Base-by-base conservation (phyloP, 768 basidiomycete genomes). In the Floccularia luteovirens region DNA sequence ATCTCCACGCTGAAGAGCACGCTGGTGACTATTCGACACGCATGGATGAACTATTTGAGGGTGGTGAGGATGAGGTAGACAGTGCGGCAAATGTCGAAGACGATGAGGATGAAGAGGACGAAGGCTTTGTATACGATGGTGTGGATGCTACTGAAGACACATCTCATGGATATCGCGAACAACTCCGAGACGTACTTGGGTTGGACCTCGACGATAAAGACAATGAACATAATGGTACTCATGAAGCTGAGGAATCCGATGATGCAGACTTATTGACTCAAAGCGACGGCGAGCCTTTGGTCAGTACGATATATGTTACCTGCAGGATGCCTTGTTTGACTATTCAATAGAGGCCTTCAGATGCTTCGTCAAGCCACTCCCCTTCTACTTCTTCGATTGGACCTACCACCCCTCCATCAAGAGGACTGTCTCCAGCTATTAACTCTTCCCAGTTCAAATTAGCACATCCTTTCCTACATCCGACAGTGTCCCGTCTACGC, bases 401-500 rank as follows among this genome's bases (percentile, higher is more conserved):
- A 24, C 50, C 59, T 25, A 45, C 60, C 38, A 64, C 67, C 3
- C 64, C 75, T 22, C 64, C 66, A 23, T 57, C 55, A 14, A 56
- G 58, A 30, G 47, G 66, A 23, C 57, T 52, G 8, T 66, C 69
- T n/a, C 67, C 67, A 14, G 51, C 44, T 30, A 49, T 49, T 24
- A 58, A 47, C 25, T 56, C 57, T 2, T 53, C 52, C 10, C 58
- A 63, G 20, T 57, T 65, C 13, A 70, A 62, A 45, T 53, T 70
- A 7, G 61, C 73, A 3, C 69, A 72, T 27, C 72, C 79, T 10
- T 87, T 82, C 55, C 56, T 87, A 14, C 79, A 84, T 49, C 82
- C 83, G 3, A 74, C 68, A n/a, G 73, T 87, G 4, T 90, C 87
- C 21, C 74, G 87, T n/a, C 72, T 88, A 30, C 83, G 87, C 31